Evolutionary conservation across 768 basidiomycete genomes (phyloP).

Genomic region (Lentinula guzmanii): DNA sequence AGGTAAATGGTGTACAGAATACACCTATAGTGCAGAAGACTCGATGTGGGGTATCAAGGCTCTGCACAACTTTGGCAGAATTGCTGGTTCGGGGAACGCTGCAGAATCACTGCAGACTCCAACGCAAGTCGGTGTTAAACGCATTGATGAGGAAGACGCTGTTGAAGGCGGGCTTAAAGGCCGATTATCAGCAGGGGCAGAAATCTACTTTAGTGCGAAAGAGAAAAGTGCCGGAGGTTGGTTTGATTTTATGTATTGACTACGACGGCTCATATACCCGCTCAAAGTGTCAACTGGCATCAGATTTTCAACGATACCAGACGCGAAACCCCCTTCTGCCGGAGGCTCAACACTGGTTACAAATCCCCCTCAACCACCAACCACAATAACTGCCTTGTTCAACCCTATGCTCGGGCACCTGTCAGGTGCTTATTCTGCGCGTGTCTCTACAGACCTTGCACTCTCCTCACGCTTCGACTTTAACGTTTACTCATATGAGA

Average conservation of each 20-base stretch:
- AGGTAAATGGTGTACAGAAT: slow-evolving; percentile 90
- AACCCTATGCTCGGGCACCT: slow-evolving; percentile 97
- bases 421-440: slow-evolving; percentile 86
- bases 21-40: slow-evolving; percentile 91
- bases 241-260: slow-evolving; percentile 16
- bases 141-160: slow-evolving; percentile 94
- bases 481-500: slow-evolving; percentile 95
- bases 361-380: slow-evolving; percentile 72
- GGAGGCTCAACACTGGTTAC: slow-evolving; percentile 36
- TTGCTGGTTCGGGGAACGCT: slow-evolving; percentile 27
- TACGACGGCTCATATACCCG: background rate
- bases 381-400: slow-evolving; percentile 89
- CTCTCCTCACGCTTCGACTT: slow-evolving; percentile 91
- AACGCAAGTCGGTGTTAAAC: slow-evolving; percentile 42
- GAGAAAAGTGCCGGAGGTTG: slow-evolving; percentile 89
- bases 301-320: slow-evolving; percentile 90
- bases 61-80: slow-evolving; percentile 86
- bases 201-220: slow-evolving; percentile 89
- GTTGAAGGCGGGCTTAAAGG: slow-evolving; percentile 89
- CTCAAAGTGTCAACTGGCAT: slow-evolving; percentile 81
- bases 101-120: slow-evolving; percentile 13
- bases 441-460: slow-evolving; percentile 78
- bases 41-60: slow-evolving; percentile 88
- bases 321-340: slow-evolving; percentile 63
- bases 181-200: slow-evolving; percentile 86